Evolutionary conservation across 2,329 filamentous ascomycete genomes (phyloP), one percentile per base, ranked within the genome.

Genomic region (Pseudogymnoascus sp.): DNA sequence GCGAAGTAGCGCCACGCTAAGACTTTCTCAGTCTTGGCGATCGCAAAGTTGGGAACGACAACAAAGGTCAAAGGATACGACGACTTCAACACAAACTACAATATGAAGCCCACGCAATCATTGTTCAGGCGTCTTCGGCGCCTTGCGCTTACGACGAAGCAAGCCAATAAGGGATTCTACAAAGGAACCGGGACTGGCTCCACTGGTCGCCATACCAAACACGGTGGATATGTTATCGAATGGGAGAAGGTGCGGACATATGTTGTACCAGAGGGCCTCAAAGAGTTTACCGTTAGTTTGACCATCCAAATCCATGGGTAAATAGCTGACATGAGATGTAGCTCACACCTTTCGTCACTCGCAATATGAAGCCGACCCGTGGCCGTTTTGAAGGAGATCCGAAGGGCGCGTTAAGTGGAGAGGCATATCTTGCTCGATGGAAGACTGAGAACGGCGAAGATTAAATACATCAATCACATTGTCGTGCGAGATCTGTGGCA

Each of bases 141-240:
- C 73, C 80, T 93, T 64, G 82, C 83, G 62, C 84, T 99, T 72
- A 97, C 91, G 11, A 96, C 93, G 69, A 99, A 99, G 79, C 88
- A 95, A 77, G 88, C 93, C 74, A 90, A 89, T 75, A 91, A 91
- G 74, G 93, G 93, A 69, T 99, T 88, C 85, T 99, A 99, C 86
- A 97, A 97, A 82, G 95, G 95, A 74, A 97, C 89, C 71, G 83
- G 93, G 56, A 88, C 91, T 0, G 95, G 95, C 1, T 86, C 89
- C 44, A 92, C 96, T 86, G 95, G 95, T 75, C 78, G 81, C 13
- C 91, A 96, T 78, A 93, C 90, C 62, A 89, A 90, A 74, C 85
- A 86, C 74, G 95, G 93, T 76, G 87, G 87, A 61, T 99, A 95
- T 76, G 75, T 86, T 56, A 87, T 97, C 68, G 89, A 97, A 68